Evolutionary conservation across 169 alveolate genomes (phyloP), one percentile per base, ranked within the genome.

Genomic region (Plasmodium gallinaceum): DNA sequence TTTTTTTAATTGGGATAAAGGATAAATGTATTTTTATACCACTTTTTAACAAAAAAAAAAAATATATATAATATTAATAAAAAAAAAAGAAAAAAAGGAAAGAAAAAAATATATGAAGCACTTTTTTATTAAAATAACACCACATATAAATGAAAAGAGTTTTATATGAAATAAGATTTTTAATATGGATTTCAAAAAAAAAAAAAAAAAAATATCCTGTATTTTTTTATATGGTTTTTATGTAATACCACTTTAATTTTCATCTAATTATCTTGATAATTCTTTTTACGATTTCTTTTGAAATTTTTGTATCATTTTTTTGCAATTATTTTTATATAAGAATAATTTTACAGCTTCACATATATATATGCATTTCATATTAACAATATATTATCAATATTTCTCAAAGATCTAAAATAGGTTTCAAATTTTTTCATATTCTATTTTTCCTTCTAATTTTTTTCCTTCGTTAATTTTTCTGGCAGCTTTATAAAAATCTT

Each of bases 401-500:
- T 32, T 32, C 39, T 32, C 4, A 32, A 32, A 32, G 4, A 32
- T 2, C 39, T 32, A 32, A n/a, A n/a, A 32, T 32, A 32, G 4
- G 4, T 45, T 16, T 75, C 80, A 96, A 45, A 96, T 93, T 62
- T 96, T 95, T 88, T 96, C 97, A 92, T 98, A 98, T 90, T 97
- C 99, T 52, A 98, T 76, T 74, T 97, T 98, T 39, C 99, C 98
- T 94, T 98, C 99, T 87, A 98, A 95, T 88, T 98, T 98, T 93
- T 98, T 98, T 58, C 97, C 96, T 37, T 98, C 99, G 58, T 97
- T 97, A 20, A 98, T 94, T 95, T 98, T 98, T 88, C 99, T 95
- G 16, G 99, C 99, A 16, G 98, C 98, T 88, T 98, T 98, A 95
- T 98, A 97, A 92, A 98, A 99, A 85, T 99, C 99, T 91, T 99